Base-by-base conservation (phyloP, 2,329 filamentous ascomycete species). In the Fusarium odoratissimum region DNA sequence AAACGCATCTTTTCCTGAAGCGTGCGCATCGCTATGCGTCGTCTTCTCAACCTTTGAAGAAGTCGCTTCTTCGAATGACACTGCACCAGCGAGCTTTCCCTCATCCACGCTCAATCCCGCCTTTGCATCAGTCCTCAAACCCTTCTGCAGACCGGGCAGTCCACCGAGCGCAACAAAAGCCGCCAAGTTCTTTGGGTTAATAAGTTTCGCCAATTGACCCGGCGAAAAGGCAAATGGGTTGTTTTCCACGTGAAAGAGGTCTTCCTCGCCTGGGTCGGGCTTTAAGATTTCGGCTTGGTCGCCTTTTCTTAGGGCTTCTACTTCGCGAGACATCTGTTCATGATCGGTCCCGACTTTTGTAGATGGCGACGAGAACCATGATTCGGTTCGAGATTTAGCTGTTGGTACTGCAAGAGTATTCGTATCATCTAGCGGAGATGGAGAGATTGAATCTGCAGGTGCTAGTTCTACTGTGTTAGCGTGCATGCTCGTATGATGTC, bases 181-280 rank as follows among this genome's bases (percentile, higher is more conserved):
- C 16, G 91, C 86, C 64, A 96, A 82, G 60, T 90, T 95, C 83
- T 97, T 97, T 4, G 94, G 94, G 77, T 96, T 95, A 56, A 95
- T 88, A 79, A 97, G 86, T 81, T 96, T 97, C 70, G 90, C 91
- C 66, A 97, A 85, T 76, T 95, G 91, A 17, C 94, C 94, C 1
- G 92, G 92, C 4, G 90, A 90, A 77, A 93, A 97, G 8, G 93
- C 94, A 77, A 97, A 97, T 1, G 91, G 91, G 79, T 95, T 97
- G 77, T 93, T 85, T 6, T 91, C 86, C 16, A 95, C 90, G 11
- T 88, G 77, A 75, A 93, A 95, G 71, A 93, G 91, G 23, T 84
- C 87, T 80, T 95, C 92, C 2, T 89, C 91, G 11, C 91, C 91
- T 2, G 90, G 91, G 77, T 95, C 92, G 1, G 93, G 91, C 25